A percentile compares a stretch with the other conserved stretches of the same genome.
Evolutionary conservation across 108 stramenopile genomes (phyloP).

Genomic region (Phaeodactylum tricornutum): DNA sequence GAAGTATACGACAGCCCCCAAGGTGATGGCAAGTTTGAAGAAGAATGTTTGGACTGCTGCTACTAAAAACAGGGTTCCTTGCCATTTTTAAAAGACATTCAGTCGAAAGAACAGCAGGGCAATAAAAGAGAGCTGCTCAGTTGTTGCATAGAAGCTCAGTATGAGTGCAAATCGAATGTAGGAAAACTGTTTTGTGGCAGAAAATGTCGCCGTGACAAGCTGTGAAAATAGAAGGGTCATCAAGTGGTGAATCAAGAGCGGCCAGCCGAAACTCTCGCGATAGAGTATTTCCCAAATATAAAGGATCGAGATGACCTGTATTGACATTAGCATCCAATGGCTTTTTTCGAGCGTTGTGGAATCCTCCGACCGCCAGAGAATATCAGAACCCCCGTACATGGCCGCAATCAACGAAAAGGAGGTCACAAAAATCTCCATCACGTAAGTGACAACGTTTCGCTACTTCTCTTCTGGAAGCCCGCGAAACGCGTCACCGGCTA

Average conservation of each 20-base stretch:
- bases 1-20: neutral
- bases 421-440: neutral
- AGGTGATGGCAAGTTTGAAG: slow-evolving; percentile 1
- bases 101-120: slow-evolving; percentile 9
- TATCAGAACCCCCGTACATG: slow-evolving; percentile 4
- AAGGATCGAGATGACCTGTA: neutral
- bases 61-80: neutral
- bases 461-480: neutral
- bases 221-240: slow-evolving; percentile 3
- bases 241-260: slow-evolving; percentile 5
- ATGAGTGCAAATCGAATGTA: slow-evolving; percentile 5
- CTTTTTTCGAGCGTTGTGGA: neutral
- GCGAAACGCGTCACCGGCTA: neutral
- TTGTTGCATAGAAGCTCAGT: slow-evolving; percentile 5
- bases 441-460: slow-evolving; percentile 4
- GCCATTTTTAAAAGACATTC: neutral
- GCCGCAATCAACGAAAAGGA: neutral
- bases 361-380: neutral
- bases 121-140: slow-evolving; percentile 4
- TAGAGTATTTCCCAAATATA: slow-evolving; percentile 9
- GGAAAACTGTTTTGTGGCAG: neutral
- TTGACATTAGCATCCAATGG: neutral
- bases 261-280: slow-evolving; percentile 6
- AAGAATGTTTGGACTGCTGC: slow-evolving; percentile 5
- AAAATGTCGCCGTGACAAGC: neutral